A percentile compares a stretch with the other conserved stretches of the same genome.
phyloP scores from a whole-genome alignment of 306 rosid species.

The Citrullus mucosospermus region DNA sequence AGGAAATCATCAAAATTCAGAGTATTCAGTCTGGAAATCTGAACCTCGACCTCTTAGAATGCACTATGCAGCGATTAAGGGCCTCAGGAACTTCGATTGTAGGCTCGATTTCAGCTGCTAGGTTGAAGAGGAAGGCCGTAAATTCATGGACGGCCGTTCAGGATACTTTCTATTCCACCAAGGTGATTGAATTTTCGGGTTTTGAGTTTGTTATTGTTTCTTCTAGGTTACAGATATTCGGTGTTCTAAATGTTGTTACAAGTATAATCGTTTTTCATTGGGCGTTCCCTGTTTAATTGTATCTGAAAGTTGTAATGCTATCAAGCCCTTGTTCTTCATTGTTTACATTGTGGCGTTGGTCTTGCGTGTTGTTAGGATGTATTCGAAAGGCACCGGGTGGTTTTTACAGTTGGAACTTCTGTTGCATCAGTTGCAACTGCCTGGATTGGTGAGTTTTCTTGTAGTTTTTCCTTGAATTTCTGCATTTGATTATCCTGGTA shows the following conservation, averaged over 20 bases:
- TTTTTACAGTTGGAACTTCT: conserved; percentile 84
- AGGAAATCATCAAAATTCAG: neutral
- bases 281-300: neutral
- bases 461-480: neutral
- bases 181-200: conserved; percentile 21
- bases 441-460: conserved; percentile 43
- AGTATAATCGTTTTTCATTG: neutral
- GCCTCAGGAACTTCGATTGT: conserved; percentile 23
- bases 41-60: conserved; percentile 7
- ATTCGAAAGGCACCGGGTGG: conserved; percentile 72
- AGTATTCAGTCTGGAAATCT: neutral
- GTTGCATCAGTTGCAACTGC: conserved; percentile 85
- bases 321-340: neutral
- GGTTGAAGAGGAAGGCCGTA: conserved; percentile 41
- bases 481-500: neutral
- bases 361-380: conserved; percentile 32
- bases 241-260: neutral
- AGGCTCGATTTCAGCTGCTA: conserved; percentile 23
- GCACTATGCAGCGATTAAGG: conserved; percentile 54
- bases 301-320: neutral
- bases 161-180: conserved; percentile 65
- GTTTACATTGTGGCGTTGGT: neutral
- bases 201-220: neutral
- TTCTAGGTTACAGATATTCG: neutral
- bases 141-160: conserved; percentile 66